Evolutionary conservation across 1,284 basidiomycete genomes (phyloP).

Genomic region (Cutaneotrichosporon arboriforme): DNA sequence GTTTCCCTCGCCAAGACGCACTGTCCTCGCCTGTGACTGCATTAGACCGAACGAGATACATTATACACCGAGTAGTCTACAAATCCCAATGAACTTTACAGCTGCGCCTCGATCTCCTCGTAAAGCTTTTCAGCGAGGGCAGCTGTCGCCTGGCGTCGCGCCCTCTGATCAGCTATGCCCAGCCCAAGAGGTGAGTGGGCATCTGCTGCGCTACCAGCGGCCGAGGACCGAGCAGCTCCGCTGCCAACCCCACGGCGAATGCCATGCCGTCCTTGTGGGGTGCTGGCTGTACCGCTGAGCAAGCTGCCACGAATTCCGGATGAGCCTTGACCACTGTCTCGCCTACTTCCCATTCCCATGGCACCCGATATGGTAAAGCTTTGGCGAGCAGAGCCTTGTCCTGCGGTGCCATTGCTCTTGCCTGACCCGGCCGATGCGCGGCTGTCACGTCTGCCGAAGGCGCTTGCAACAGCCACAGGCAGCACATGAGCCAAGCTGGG

Average conservation of each 20-base stretch:
- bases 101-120: conserved; percentile 20
- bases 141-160: conserved; percentile 9
- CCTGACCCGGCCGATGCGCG: background rate
- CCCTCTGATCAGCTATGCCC: conserved; percentile 2
- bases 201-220: background rate
- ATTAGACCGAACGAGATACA: too few relatives aligned
- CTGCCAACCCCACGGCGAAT: background rate
- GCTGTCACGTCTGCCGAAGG: background rate
- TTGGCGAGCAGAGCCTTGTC: background rate
- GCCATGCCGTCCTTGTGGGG: background rate
- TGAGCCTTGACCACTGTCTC: background rate
- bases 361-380: background rate
- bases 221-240: background rate
- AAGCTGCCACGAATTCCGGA: background rate
- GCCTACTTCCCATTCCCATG: background rate
- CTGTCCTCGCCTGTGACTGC: too few relatives aligned
- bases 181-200: background rate
- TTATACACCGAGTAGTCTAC: conserved; percentile 1
- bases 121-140: conserved; percentile 19
- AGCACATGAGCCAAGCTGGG: too few relatives aligned
- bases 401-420: too few relatives aligned
- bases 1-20: too few relatives aligned
- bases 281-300: background rate
- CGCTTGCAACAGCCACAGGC: background rate
- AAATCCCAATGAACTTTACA: background rate